phyloP scores from a whole-genome alignment of 208 protist species.

The Plasmodiophora brassicae region DNA sequence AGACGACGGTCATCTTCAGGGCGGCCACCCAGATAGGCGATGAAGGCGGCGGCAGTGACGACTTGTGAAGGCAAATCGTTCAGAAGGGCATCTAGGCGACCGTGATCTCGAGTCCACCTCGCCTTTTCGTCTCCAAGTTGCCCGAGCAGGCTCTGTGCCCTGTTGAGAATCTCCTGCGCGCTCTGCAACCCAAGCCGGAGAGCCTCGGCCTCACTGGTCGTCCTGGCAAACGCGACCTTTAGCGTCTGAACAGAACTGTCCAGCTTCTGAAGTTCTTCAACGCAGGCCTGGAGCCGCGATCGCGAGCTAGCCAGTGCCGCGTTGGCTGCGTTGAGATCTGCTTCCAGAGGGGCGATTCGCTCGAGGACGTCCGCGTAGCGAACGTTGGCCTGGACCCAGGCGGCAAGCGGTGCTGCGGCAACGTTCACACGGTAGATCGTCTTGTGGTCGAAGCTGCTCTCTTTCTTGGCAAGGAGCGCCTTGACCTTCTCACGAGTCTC shows the following conservation, averaged over 20 bases:
- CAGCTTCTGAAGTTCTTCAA: conserved; percentile 72
- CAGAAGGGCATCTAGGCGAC: conserved; percentile 66
- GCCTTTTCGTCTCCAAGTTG: conserved; percentile 87
- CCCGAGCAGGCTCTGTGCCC: conserved; percentile 80
- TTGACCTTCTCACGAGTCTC: conserved; percentile 73
- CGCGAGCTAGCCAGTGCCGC: background rate
- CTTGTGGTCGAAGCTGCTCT: conserved; percentile 81
- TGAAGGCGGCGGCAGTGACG: conserved; percentile 64
- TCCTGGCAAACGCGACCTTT: conserved; percentile 78
- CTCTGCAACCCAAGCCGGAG: conserved; percentile 78
- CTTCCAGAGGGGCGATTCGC: conserved; percentile 68
- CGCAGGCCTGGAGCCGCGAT: conserved; percentile 40
- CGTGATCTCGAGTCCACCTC: conserved; percentile 79
- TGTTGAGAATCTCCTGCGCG: conserved; percentile 74
- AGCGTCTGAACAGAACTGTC: conserved; percentile 83
- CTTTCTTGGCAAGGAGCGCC: conserved; percentile 74
- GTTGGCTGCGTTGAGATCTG: conserved; percentile 64
- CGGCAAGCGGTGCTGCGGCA: conserved; percentile 88
- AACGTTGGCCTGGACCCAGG: conserved; percentile 91
- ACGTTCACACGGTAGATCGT: conserved; percentile 81
- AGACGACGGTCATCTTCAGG: conserved; percentile 39
- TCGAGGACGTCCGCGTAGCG: conserved; percentile 89
- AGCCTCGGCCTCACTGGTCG: conserved; percentile 82
- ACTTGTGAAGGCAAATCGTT: conserved; percentile 61
- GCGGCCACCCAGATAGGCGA: conserved; percentile 76